Evolutionary conservation across 148 eudicot genomes (phyloP), one percentile per base, ranked within the genome.

Genomic region (Hydrangea macrophylla): DNA sequence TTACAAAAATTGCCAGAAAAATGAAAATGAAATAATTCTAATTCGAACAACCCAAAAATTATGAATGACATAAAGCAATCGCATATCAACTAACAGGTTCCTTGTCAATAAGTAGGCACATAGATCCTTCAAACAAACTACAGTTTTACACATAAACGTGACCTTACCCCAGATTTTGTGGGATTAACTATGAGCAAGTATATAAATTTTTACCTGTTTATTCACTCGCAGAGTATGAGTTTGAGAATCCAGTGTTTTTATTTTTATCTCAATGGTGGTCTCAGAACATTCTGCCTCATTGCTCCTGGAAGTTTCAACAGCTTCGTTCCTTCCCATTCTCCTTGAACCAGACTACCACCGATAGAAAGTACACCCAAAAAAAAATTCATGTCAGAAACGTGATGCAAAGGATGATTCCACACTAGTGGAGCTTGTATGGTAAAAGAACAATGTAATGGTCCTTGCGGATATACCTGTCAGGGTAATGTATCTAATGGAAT

Each of bases 181-280:
- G 20, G 17, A 48, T 15, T 18, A 48, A 48, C n/a, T 15, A 58
- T 61, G 65, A 44, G 60, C 18, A 12, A 27, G 54, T 36, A 64
- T 60, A 50, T 7, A 37, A 60, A 57, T 39, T 23, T 6, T 68
- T 69, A 82, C 85, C 77, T 82, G 80, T 70, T 79, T 82, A 76
- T 82, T 82, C 74, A 82, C 85, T 23, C 57, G 82, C 71, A 82
- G 57, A 23, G 80, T 72, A 70, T 82, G 70, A 7, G 85, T 82
- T 67, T 76, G 83, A 35, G 85, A 82, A 76, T 82, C 83, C 85
- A 82, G 76, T 9, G 85, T 82, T 74, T 82, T 82, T 35, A 82
- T 64, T 70, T 82, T 82, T 30, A 82, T 82, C 76, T 82, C 85
- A 70, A 82, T 79, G 7, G 59, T 70, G 12, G 85, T 25, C 44